phyloP scores from a whole-genome alignment of 164 flowering plant species.

The Vitis amurensis region DNA sequence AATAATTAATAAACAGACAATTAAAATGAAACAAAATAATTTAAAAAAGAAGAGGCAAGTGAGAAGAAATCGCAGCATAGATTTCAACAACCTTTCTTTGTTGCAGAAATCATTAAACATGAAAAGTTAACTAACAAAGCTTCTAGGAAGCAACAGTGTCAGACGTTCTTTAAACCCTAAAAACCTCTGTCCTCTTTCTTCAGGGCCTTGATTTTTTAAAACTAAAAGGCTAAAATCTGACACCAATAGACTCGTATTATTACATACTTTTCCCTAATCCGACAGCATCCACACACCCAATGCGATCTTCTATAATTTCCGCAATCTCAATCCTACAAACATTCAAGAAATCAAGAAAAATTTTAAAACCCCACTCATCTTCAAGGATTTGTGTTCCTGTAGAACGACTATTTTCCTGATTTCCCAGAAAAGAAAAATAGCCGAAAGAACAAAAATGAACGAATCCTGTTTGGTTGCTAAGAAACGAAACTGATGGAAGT shows the following conservation, averaged over 20 bases:
- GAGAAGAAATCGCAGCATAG: conserved; percentile 1
- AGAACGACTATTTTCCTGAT: no score
- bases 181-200: background rate
- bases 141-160: conserved; percentile 8
- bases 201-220: no score
- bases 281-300: no score
- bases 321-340: no score
- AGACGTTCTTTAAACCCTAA: conserved; percentile 15
- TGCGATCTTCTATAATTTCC: no score
- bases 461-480: conserved; percentile 4
- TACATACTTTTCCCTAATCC: no score
- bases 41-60: background rate
- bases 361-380: no score
- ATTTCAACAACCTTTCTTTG: conserved; percentile 5
- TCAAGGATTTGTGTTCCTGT: no score
- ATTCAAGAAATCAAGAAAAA: no score
- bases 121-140: background rate
- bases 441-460: background rate
- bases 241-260: no score
- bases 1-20: conserved; percentile 2
- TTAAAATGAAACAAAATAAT: background rate
- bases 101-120: conserved; percentile 11
- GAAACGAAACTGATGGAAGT: conserved; percentile 6
- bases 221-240: no score
- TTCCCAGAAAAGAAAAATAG: background rate